Evolutionary conservation across 495 filamentous ascomycete species (phyloP).

Genomic region (Oleoguttula mirabilis): DNA sequence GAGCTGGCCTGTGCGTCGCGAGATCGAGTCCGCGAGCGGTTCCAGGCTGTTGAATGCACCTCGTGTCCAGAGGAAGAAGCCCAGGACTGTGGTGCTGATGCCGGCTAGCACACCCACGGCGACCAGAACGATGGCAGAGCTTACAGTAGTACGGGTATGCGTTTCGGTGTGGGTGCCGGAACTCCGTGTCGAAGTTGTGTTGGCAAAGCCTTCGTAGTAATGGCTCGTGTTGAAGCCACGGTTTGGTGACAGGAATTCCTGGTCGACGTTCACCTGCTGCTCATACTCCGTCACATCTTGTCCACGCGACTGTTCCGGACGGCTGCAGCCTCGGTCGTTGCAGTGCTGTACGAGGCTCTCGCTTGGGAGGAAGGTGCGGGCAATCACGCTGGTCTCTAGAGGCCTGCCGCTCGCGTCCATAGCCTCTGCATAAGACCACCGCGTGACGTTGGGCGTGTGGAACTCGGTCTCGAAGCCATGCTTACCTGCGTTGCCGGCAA

Average conservation of each 20-base stretch:
- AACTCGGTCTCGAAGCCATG: conserved; percentile 24
- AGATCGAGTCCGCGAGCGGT: not conserved
- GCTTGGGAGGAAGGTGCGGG: conserved; percentile 21
- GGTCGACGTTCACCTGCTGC: not conserved
- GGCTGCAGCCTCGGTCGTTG: conserved; percentile 15
- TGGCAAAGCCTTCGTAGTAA: conserved; percentile 8
- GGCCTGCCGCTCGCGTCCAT: conserved; percentile 16
- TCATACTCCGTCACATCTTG: conserved; percentile 6
- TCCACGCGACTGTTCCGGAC: not conserved
- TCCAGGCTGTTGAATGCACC: not conserved
- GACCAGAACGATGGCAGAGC: not conserved
- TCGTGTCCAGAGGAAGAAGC: not conserved
- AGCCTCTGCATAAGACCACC: conserved; percentile 23
- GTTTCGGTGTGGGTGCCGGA: not conserved
- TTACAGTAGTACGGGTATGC: not conserved
- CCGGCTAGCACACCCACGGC: not conserved
- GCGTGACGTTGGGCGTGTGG: conserved; percentile 3
- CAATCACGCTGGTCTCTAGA: conserved; percentile 16
- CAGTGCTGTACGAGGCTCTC: conserved; percentile 9
- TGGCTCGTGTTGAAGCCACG: conserved; percentile 16
- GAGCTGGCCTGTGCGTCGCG: not conserved
- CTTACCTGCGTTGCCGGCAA: conserved; percentile 10
- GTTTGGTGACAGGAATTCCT: conserved; percentile 4
- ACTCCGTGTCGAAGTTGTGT: not conserved
- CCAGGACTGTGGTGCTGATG: not conserved